phyloP scores from a whole-genome alignment of 2,329 filamentous ascomycete genomes.

The Triangularia setosa region DNA sequence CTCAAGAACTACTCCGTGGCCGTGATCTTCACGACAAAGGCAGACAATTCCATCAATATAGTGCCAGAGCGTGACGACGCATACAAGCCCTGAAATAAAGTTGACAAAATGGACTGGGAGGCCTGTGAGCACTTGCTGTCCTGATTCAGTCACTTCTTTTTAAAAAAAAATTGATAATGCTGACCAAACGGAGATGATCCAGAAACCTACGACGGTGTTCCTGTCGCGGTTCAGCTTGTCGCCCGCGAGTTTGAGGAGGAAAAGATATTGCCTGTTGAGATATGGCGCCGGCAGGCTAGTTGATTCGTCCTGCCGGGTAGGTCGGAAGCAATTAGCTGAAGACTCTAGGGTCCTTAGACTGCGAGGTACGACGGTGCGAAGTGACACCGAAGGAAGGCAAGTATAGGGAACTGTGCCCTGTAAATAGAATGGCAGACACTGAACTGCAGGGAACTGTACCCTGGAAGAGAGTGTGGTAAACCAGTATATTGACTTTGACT shows the following conservation, averaged over 20 bases:
- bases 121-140: slow-evolving; percentile 41
- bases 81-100: slow-evolving; percentile 38
- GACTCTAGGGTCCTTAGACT: too few relatives aligned
- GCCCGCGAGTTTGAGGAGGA: not conserved
- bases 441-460: too few relatives aligned
- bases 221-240: slow-evolving; percentile 18
- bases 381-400: too few relatives aligned
- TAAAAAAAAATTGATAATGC: not conserved
- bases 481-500: too few relatives aligned
- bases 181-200: slow-evolving; percentile 40
- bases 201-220: slow-evolving; percentile 43
- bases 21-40: slow-evolving; percentile 52
- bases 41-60: slow-evolving; percentile 47
- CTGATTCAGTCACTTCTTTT: not conserved
- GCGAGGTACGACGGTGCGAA: too few relatives aligned
- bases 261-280: too few relatives aligned
- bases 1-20: slow-evolving; percentile 53
- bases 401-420: too few relatives aligned
- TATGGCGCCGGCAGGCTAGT: too few relatives aligned
- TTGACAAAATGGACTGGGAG: slow-evolving; percentile 41
- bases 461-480: too few relatives aligned
- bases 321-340: too few relatives aligned
- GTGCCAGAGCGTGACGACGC: slow-evolving; percentile 26
- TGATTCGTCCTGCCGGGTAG: too few relatives aligned
- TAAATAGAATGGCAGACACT: too few relatives aligned